Percentiles rank a stretch among this genome's conserved stretches.
These are phyloP conservation scores for Acanthamoeba sp. DNA, from an alignment of 208 protist genomes.

Conservation along the genomic window DNA sequence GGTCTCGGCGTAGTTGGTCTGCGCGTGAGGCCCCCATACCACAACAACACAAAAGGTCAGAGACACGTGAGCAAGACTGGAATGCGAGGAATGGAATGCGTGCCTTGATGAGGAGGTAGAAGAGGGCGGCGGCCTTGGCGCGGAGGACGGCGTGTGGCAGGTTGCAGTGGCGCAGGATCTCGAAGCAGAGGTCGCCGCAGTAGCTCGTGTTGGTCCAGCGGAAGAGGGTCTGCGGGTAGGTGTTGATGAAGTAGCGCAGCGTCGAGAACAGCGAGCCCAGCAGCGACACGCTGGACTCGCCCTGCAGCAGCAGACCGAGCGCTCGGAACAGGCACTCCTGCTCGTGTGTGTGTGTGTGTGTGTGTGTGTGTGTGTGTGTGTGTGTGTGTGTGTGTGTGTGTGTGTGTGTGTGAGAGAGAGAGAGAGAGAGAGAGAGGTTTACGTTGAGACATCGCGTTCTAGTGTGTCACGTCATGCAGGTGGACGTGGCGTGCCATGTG, in stretches of 20 bases:
- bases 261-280: constrained; percentile 58
- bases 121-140: constrained; percentile 50
- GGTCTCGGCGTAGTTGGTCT: constrained; percentile 48
- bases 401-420: too few relatives aligned
- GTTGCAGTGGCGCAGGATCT: constrained; percentile 81
- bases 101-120: constrained; percentile 80
- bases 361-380: neutral
- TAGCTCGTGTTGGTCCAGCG: constrained; percentile 69
- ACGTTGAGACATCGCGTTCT: neutral
- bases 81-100: neutral
- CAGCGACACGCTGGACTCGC: constrained; percentile 72
- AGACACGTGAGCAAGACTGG: neutral
- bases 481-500: neutral
- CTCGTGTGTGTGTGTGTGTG: neutral
- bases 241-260: constrained; percentile 77
- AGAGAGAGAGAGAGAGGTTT: too few relatives aligned
- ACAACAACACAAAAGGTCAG: neutral
- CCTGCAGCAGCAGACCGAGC: constrained; percentile 43
- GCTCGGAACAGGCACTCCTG: constrained; percentile 71
- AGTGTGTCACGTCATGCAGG: neutral
- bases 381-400: too few relatives aligned
- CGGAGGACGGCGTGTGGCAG: constrained; percentile 24
- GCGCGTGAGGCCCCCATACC: neutral
- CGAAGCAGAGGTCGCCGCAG: constrained; percentile 72
- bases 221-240: constrained; percentile 78